Base-by-base conservation (phyloP, 495 filamentous ascomycete genomes). In the Friedmanniomyces simplex region DNA sequence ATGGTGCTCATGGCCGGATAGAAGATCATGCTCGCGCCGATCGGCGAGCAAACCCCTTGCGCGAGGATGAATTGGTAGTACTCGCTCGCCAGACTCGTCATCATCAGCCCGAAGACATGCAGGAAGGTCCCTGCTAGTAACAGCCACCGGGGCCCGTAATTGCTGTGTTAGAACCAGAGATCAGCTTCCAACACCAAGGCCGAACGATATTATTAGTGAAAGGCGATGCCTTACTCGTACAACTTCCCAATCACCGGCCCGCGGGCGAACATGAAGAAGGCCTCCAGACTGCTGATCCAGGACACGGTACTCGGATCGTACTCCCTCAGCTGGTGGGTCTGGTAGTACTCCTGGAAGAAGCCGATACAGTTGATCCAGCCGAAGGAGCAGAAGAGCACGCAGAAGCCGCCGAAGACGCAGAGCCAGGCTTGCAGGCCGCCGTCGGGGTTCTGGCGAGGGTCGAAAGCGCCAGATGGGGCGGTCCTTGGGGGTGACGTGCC, bases 81-180 rank as follows among this genome's bases (percentile, higher is more conserved):
- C 64, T 83, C 58, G 13, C 71, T 75, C 2, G 79, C 77, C 0
- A 85, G 68, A 20, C 76, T 80, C 4, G 85, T 77, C 82, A 89
- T 85, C 84, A 88, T 88, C 8, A 89, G 66, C 6, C 84, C 85
- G 57, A 88, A 82, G 52, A 83, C 72, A 59, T 88, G 83, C 34
- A 84, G 61, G 34, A 85, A 67, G 7, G 79, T 79, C 7, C 86
- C 87, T 1, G 71, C 67, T 0, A 83, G 58, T 16, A 93, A 69
- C 22, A 89, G 73, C 63, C 73, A 85, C 41, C 77, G 74, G 7
- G 88, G 86, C 1, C 87, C 87, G 54, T 87, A 83, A 10, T 32
- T 32, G 28, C 28, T 32, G 28, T 32, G 28, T 32, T n/a, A n/a
- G n/a, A n/a, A n/a, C n/a, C n/a, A n/a, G n/a, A n/a, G 28, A 10